Evolutionary conservation across 768 basidiomycete species (phyloP).

Genomic region (Boletus tylopilopsis): DNA sequence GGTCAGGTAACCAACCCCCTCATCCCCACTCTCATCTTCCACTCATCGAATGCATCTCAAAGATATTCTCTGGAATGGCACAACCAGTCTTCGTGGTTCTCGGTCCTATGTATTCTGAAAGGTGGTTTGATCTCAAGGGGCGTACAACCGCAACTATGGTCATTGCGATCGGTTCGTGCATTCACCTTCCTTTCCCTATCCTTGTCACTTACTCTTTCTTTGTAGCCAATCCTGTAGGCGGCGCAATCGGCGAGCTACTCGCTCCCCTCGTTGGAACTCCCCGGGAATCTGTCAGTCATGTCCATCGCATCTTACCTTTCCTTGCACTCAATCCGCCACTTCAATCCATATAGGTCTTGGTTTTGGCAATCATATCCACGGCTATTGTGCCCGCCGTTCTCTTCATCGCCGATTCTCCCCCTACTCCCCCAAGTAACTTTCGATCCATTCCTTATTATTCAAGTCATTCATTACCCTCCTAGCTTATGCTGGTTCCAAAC

Average conservation of each 20-base stretch:
- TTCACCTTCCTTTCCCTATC: background rate
- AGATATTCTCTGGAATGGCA: conserved; percentile 62
- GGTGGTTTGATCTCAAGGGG: conserved; percentile 74
- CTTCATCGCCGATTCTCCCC: conserved; percentile 58
- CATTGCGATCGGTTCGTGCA: conserved; percentile 40
- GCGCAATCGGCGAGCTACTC: conserved; percentile 68
- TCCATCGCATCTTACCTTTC: background rate
- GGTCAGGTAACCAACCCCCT: conserved; percentile 51
- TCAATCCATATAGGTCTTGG: conserved; percentile 46
- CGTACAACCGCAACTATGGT: conserved; percentile 77
- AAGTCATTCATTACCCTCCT: background rate
- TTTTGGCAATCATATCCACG: conserved; percentile 69
- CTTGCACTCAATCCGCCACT: background rate
- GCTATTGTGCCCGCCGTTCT: conserved; percentile 56
- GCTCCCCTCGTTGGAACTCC: conserved; percentile 57
- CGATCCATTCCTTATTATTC: background rate
- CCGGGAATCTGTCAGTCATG: conserved; percentile 54
- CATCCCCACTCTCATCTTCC: background rate
- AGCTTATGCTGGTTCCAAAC: conserved; percentile 69
- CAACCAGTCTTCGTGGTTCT: conserved; percentile 76
- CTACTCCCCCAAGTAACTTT: conserved; percentile 71
- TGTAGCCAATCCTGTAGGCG: conserved; percentile 69
- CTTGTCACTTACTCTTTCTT: background rate
- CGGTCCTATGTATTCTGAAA: conserved; percentile 78
- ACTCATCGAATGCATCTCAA: background rate